Evolutionary conservation across 2,329 filamentous ascomycete genomes (phyloP), one percentile per base, ranked within the genome.

Genomic region (Pestalotiopsis fici): DNA sequence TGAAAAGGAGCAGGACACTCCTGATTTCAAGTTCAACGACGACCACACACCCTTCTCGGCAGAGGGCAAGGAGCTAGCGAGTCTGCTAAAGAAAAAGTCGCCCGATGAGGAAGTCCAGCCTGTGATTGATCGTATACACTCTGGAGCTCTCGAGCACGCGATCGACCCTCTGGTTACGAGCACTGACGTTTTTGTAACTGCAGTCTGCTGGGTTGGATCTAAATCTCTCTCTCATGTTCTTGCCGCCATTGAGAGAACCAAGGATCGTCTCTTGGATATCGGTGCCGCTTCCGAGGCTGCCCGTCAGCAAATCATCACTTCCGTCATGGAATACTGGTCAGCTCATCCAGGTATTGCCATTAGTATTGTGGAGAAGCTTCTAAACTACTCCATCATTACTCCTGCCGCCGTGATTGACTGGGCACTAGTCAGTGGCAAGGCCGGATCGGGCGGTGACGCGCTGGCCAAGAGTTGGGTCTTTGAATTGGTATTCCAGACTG

Each of bases 181-280:
- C 70, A 97, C 94, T 4, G 96, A 98, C 77, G 94, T 94, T 54
- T 97, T 97, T 76, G 91, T 97, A 76, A 99, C 95, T 0, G 91
- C 93, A 23, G 95, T 99, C 72, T 96, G 95, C 82, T 96, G 90
- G 81, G 91, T 98, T 61, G 96, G 96, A 57, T 95, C 93, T 71
- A 99, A 99, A 81, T 98, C 95, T 0, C 88, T 99, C 37, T 98
- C 95, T 13, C 96, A 99, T 79, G 94, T 98, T 3, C 88, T 99
- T 18, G 97, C 95, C 9, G 97, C 93, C 78, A 97, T 99, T 71
- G 96, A 99, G 80, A 92, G 96, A 67, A 95, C 92, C 81, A 97
- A 97, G 81, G 93, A 95, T 65, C 90, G 94, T 35, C 89, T 99
- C 0, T 84, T 97, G 2, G 90, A 92, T 67, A 90, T 95, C 47